A percentile compares a stretch with the other conserved stretches of the same genome.
Evolutionary conservation across 2,329 filamentous ascomycete genomes (phyloP).

Genomic region (Sarocladiaceae sp.): DNA sequence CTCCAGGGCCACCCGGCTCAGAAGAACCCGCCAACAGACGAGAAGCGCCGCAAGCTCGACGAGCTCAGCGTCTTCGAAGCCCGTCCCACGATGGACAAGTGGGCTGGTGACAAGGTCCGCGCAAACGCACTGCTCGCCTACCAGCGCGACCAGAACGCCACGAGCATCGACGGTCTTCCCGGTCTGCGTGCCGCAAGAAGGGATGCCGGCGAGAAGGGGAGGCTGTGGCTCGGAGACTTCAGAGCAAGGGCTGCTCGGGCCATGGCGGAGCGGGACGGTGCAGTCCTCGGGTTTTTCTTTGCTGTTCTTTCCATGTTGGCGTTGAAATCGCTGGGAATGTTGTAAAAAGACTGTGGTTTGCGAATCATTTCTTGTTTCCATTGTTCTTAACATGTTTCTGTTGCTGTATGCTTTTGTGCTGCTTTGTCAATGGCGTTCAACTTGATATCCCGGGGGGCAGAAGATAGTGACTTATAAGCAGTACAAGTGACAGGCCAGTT

Average conservation of each 20-base stretch:
- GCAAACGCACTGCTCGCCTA: conserved; percentile 47
- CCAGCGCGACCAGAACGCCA: conserved; percentile 47
- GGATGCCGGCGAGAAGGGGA: conserved; percentile 35
- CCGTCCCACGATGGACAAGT: conserved; percentile 49
- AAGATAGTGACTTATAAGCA: too few species aligned
- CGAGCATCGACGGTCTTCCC: conserved; percentile 53
- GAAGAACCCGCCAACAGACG: conserved; percentile 9
- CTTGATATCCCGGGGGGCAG: too few species aligned
- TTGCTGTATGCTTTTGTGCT: too few species aligned
- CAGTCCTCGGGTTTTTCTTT: conserved; percentile 26
- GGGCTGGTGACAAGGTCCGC: conserved; percentile 40
- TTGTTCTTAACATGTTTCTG: too few species aligned
- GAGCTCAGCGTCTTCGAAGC: conserved; percentile 42
- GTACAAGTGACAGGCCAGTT: too few species aligned
- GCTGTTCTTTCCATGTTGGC: conserved; percentile 23
- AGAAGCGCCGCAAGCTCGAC: conserved; percentile 16
- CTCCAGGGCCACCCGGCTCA: conserved; percentile 15
- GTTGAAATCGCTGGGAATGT: conserved; percentile 17
- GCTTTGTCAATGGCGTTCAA: too few species aligned
- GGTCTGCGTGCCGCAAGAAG: conserved; percentile 48
- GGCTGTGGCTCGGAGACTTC: conserved; percentile 35
- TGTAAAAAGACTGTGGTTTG: conserved; percentile 10
- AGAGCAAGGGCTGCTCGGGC: conserved; percentile 19
- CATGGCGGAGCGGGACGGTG: conserved; percentile 23
- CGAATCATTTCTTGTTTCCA: too few species aligned